A percentile compares a stretch with the other conserved stretches of the same genome.
Evolutionary conservation across 495 filamentous ascomycete genomes (phyloP).

Genomic region (Thermochaetoides thermophila): DNA sequence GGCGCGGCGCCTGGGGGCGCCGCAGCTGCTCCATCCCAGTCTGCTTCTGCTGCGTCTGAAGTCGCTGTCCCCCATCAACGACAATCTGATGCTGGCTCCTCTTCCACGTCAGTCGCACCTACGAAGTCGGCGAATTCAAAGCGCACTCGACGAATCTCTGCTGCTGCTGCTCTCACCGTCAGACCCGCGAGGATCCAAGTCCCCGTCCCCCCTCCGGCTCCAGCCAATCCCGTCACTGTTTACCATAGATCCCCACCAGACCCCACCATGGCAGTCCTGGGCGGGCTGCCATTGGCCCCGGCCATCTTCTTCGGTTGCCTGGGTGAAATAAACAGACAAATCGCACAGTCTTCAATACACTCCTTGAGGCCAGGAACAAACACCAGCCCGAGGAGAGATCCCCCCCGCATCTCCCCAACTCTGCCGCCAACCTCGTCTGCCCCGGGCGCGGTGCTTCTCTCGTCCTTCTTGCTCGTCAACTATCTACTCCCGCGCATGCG

Average conservation of each 20-base stretch:
- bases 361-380: slow-evolving; percentile 18
- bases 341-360: slow-evolving; percentile 13
- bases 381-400: slow-evolving; percentile 6
- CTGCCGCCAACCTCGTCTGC: slow-evolving; percentile 12
- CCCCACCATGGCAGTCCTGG: slow-evolving; percentile 1
- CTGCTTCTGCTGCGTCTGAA: too few relatives aligned
- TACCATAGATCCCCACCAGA: neutral
- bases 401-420: slow-evolving; percentile 14
- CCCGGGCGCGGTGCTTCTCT: slow-evolving; percentile 20
- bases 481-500: slow-evolving; percentile 16
- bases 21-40: too few relatives aligned
- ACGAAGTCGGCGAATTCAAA: too few relatives aligned
- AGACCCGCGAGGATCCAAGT: too few relatives aligned
- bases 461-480: slow-evolving; percentile 17
- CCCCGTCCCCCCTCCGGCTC: too few relatives aligned
- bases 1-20: too few relatives aligned
- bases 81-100: too few relatives aligned
- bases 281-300: slow-evolving; percentile 4
- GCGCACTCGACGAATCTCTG: too few relatives aligned
- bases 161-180: too few relatives aligned
- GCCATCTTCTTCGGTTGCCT: slow-evolving; percentile 10
- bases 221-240: too few relatives aligned
- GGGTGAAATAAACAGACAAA: slow-evolving; percentile 15
- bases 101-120: too few relatives aligned
- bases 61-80: too few relatives aligned